phyloP scores from a whole-genome alignment of 2,329 filamentous ascomycete species.

The Botrytis sinoallii region DNA sequence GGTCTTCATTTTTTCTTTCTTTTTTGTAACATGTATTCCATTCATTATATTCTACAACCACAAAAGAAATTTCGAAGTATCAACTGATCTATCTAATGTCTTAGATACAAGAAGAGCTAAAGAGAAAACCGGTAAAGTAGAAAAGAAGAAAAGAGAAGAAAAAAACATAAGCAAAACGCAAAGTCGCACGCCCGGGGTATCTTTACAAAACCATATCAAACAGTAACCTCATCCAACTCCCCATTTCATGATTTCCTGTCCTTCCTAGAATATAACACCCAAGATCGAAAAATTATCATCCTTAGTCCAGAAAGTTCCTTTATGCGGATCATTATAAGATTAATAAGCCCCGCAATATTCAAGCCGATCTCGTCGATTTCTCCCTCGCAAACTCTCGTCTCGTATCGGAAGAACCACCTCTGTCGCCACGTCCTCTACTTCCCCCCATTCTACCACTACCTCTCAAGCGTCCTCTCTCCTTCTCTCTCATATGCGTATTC shows the following conservation, averaged over 20 bases:
- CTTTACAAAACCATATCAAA: background rate
- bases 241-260: no score
- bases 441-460: background rate
- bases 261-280: background rate
- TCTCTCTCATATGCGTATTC: background rate
- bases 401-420: background rate
- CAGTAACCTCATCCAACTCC: background rate
- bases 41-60: slow-evolving; percentile 1
- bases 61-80: no score
- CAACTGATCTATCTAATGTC: background rate
- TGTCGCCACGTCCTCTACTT: background rate
- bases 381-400: background rate
- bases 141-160: background rate
- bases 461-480: background rate
- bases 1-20: background rate
- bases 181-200: background rate
- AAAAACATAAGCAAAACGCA: background rate
- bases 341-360: background rate
- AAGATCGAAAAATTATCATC: no score
- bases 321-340: background rate
- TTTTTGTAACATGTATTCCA: background rate
- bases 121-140: background rate
- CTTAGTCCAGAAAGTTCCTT: background rate
- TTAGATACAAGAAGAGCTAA: background rate
- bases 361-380: background rate